These are phyloP conservation scores for Cladosporium sp. DNA, from an alignment of 2,329 filamentous ascomycete genomes.

Conservation along the genomic window DNA sequence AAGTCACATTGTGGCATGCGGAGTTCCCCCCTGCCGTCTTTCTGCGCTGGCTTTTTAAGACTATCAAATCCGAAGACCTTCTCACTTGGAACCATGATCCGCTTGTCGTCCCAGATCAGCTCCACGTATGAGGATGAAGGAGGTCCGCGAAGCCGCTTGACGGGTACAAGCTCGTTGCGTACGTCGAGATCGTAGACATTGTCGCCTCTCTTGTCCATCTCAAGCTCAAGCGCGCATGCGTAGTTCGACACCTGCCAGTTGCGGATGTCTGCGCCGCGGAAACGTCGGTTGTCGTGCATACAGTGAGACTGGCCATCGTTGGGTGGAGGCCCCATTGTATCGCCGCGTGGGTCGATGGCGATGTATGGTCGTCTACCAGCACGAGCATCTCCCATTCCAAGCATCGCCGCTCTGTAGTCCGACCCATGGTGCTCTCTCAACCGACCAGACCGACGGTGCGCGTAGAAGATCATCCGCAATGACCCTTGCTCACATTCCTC, in stretches of 20 bases:
- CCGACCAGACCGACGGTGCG: constrained; percentile 17
- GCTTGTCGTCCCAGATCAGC: constrained; percentile 33
- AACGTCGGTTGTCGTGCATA: constrained; percentile 26
- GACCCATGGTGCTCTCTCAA: background rate
- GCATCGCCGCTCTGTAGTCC: background rate
- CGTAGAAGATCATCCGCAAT: constrained; percentile 33
- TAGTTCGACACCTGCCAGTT: constrained; percentile 30
- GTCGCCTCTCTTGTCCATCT: constrained; percentile 31
- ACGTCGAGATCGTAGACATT: constrained; percentile 31
- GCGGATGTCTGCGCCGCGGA: constrained; percentile 25
- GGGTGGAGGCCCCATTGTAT: constrained; percentile 15
- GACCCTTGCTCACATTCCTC: constrained; percentile 21
- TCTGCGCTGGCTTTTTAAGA: constrained; percentile 30
- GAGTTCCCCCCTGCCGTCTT: constrained; percentile 28
- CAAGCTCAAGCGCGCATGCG: constrained; percentile 30
- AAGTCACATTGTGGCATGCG: constrained; percentile 28
- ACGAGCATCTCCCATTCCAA: background rate
- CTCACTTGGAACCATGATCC: constrained; percentile 29
- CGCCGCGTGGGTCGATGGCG: constrained; percentile 19
- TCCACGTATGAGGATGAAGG: constrained; percentile 34
- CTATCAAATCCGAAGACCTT: constrained; percentile 28
- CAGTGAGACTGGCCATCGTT: constrained; percentile 27
- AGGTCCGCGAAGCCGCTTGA: constrained; percentile 26
- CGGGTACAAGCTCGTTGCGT: constrained; percentile 27
- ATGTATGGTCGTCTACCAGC: constrained; percentile 17